Evolutionary conservation across 768 basidiomycete genomes (phyloP).

Genomic region (Coprinopsis cinerea): DNA sequence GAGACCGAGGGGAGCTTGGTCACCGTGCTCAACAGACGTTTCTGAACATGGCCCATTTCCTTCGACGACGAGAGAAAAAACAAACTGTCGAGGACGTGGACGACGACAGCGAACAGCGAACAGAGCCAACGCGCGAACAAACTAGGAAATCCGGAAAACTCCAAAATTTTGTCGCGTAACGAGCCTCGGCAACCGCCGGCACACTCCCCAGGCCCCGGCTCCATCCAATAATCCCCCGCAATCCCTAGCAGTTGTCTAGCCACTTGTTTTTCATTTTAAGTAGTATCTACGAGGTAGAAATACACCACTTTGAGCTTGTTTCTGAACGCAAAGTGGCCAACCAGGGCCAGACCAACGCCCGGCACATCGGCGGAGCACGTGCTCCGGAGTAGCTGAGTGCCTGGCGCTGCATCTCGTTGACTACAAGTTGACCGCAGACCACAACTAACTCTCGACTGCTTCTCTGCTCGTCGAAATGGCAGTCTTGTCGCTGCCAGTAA

Average conservation of each 20-base stretch:
- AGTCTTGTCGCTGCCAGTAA: conserved; percentile 81
- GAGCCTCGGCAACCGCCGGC: conserved; percentile 2
- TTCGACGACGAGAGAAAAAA: conserved; percentile 12
- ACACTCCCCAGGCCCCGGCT: background rate
- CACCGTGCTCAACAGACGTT: conserved; percentile 43
- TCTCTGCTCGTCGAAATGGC: conserved; percentile 55
- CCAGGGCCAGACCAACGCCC: background rate
- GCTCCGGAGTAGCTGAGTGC: too few relatives aligned
- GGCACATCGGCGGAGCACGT: background rate
- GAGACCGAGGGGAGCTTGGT: conserved; percentile 50
- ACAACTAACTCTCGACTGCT: conserved; percentile 11
- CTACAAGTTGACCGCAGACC: background rate
- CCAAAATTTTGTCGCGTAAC: conserved; percentile 1
- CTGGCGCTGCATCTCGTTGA: too few relatives aligned
- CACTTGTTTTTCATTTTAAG: too few relatives aligned
- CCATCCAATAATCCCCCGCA: too few relatives aligned
- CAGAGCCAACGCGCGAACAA: background rate
- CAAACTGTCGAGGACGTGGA: conserved; percentile 7
- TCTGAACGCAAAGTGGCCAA: too few relatives aligned
- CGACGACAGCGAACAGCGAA: conserved; percentile 9
- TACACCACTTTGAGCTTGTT: too few relatives aligned
- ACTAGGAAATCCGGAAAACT: conserved; percentile 1
- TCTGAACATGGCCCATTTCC: conserved; percentile 55
- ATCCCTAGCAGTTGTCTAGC: too few relatives aligned
- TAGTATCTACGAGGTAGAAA: too few relatives aligned